Conservation (phyloP, 352 stramenopile genomes). For the Blastocystis sp. region DNA sequence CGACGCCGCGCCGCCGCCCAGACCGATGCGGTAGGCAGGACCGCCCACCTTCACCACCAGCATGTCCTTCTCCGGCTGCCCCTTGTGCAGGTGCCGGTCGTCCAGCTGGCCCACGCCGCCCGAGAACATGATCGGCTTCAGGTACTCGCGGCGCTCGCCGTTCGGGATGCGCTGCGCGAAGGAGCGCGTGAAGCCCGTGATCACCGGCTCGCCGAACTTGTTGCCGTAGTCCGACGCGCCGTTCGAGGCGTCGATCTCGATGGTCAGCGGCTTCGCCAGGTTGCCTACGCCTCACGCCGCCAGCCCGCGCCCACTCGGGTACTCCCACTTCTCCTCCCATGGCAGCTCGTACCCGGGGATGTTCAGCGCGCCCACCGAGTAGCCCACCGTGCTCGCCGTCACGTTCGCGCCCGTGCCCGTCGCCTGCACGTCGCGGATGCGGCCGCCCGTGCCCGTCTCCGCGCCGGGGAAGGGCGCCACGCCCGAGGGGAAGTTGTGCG, state of each 20-base stretch:
- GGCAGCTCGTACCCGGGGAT: constrained; percentile 90
- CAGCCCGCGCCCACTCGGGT: constrained; percentile 83
- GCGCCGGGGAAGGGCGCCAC: constrained; percentile 78
- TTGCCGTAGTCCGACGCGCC: constrained; percentile 98
- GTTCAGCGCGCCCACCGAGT: constrained; percentile 90
- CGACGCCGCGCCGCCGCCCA: constrained; percentile 94
- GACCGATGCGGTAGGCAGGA: constrained; percentile 95
- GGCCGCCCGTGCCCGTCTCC: constrained; percentile 92
- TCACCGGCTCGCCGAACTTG: constrained; percentile 99
- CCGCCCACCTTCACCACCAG: constrained; percentile 96
- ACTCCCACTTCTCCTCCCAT: constrained; percentile 86
- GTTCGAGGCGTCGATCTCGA: constrained; percentile 93
- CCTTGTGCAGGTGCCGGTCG: constrained; percentile 87
- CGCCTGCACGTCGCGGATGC: constrained; percentile 95
- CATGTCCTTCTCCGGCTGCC: constrained; percentile 89
- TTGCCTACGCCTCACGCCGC: constrained; percentile 75
- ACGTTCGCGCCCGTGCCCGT: constrained; percentile 91
- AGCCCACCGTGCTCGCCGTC: constrained; percentile 84
- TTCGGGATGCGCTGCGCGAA: constrained; percentile 92
- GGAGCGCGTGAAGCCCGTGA: constrained; percentile 92
- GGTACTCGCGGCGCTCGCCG: constrained; percentile 93
- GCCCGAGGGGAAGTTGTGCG: constrained; percentile 96
- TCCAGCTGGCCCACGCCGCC: constrained; percentile 93
- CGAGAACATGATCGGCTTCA: constrained; percentile 99
- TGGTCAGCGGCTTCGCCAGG: constrained; percentile 86